phyloP scores from a whole-genome alignment of 495 filamentous ascomycete genomes.

The Cercophora sp. region DNA sequence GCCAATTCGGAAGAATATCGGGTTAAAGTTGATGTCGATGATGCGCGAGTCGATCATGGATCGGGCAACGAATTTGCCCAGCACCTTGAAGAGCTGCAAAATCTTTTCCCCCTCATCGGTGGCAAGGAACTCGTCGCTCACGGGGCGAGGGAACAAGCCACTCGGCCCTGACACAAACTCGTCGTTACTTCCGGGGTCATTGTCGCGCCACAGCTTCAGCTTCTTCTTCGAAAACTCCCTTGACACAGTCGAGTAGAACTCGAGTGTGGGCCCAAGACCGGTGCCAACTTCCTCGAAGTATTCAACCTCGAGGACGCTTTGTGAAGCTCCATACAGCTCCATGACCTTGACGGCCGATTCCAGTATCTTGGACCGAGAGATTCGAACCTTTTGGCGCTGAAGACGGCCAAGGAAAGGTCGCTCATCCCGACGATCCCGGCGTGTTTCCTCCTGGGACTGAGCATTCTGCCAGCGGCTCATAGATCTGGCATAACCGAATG shows the following conservation, averaged over 20 bases:
- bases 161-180: conserved; percentile 84
- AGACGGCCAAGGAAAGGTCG: conserved; percentile 88
- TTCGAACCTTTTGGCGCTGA: conserved; percentile 95
- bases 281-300: conserved; percentile 99
- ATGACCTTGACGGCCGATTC: conserved; percentile 99
- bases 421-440: conserved; percentile 82
- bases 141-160: conserved; percentile 89
- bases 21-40: conserved; percentile 96
- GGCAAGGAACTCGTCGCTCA: conserved; percentile 72
- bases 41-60: conserved; percentile 99
- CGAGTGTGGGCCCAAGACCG: conserved; percentile 90
- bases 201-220: conserved; percentile 92
- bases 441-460: conserved; percentile 70
- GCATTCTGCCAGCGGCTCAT: conserved; percentile 98
- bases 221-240: conserved; percentile 98
- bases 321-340: conserved; percentile 95
- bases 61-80: conserved; percentile 95
- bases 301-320: conserved; percentile 94
- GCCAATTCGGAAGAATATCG: conserved; percentile 94
- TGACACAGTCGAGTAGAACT: conserved; percentile 97
- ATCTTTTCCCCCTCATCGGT: conserved; percentile 77
- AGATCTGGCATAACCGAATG: conserved; percentile 94
- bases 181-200: conserved; percentile 66
- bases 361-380: conserved; percentile 85
- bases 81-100: conserved; percentile 82